Percentiles rank a stretch among this genome's conserved stretches.
These are phyloP conservation scores for Ballota nigra DNA, from an alignment of 257 asterid genomes.

Conservation along the genomic window DNA sequence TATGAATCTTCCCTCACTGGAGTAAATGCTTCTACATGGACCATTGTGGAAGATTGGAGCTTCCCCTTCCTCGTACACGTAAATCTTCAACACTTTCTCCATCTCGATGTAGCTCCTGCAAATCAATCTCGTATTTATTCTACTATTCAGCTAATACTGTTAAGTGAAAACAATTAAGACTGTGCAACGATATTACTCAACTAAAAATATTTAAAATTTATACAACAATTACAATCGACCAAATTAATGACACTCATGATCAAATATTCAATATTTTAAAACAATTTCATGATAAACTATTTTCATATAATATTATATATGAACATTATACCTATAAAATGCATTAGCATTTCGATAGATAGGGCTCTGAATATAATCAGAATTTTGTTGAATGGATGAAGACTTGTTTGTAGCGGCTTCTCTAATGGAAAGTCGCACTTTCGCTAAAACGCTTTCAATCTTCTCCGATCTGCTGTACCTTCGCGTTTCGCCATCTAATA, in stretches of 20 bases:
- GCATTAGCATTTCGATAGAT: conserved; percentile 43
- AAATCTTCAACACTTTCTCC: conserved; percentile 79
- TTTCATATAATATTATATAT: too few relatives aligned
- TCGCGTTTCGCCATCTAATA: conserved; percentile 26
- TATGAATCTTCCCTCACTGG: conserved; percentile 83
- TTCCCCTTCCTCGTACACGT: conserved; percentile 82
- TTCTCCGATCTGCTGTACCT: conserved; percentile 27
- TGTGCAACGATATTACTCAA: too few relatives aligned
- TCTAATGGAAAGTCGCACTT: conserved; percentile 36
- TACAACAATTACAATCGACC: too few relatives aligned
- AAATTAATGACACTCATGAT: too few relatives aligned
- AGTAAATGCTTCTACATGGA: conserved; percentile 74
- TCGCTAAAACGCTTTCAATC: conserved; percentile 30
- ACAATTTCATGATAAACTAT: too few relatives aligned
- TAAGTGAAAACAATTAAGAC: too few relatives aligned
- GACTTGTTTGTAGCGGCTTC: conserved; percentile 29
- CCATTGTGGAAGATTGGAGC: conserved; percentile 79
- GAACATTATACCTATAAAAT: conserved; percentile 38
- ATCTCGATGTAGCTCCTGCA: conserved; percentile 66
- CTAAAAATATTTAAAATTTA: too few relatives aligned
- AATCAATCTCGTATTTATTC: too few relatives aligned
- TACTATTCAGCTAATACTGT: too few relatives aligned
- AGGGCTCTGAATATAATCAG: conserved; percentile 29
- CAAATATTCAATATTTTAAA: too few relatives aligned
- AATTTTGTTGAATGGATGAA: conserved; percentile 18